These are phyloP conservation scores for Thielaviopsis cerberus DNA, from an alignment of 2,329 filamentous ascomycete genomes.

Conservation along the genomic window DNA sequence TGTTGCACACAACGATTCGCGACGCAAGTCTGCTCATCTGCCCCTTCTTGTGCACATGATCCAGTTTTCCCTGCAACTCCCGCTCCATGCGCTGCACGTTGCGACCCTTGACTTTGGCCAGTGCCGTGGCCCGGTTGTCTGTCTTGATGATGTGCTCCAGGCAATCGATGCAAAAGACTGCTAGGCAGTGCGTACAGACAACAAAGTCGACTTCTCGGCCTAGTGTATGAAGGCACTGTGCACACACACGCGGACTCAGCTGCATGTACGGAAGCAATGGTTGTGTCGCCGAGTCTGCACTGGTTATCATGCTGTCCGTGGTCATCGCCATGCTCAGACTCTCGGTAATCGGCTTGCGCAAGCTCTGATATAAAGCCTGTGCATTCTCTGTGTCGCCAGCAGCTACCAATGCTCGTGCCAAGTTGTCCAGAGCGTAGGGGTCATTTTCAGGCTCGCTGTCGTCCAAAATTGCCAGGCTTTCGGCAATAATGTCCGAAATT, in stretches of 20 bases:
- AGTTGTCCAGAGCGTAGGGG: constrained; percentile 24
- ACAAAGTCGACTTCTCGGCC: constrained; percentile 17
- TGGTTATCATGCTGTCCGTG: constrained; percentile 16
- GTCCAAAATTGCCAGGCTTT: constrained; percentile 22
- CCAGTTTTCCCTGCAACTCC: constrained; percentile 12
- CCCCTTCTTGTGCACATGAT: constrained; percentile 14
- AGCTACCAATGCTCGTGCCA: constrained; percentile 23
- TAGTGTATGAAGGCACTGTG: constrained; percentile 22
- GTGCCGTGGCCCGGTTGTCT: background rate
- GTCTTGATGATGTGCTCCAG: constrained; percentile 16
- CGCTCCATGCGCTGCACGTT: constrained; percentile 16
- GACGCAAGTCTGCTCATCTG: constrained; percentile 17
- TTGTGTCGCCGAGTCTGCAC: constrained; percentile 14
- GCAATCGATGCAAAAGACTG: constrained; percentile 22
- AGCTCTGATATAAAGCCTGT: constrained; percentile 21
- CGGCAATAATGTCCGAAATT: constrained; percentile 19
- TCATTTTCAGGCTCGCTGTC: constrained; percentile 26
- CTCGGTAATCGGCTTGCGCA: constrained; percentile 18
- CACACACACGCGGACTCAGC: constrained; percentile 19
- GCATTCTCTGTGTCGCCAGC: constrained; percentile 22
- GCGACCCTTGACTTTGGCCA: constrained; percentile 15
- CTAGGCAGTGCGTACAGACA: constrained; percentile 23
- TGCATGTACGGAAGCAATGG: constrained; percentile 23
- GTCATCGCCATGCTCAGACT: constrained; percentile 17
- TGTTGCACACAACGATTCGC: constrained; percentile 19